These are phyloP conservation scores for Metroxylon sagu DNA, from an alignment of 176 grass and related monocot species.

Conservation along the genomic window DNA sequence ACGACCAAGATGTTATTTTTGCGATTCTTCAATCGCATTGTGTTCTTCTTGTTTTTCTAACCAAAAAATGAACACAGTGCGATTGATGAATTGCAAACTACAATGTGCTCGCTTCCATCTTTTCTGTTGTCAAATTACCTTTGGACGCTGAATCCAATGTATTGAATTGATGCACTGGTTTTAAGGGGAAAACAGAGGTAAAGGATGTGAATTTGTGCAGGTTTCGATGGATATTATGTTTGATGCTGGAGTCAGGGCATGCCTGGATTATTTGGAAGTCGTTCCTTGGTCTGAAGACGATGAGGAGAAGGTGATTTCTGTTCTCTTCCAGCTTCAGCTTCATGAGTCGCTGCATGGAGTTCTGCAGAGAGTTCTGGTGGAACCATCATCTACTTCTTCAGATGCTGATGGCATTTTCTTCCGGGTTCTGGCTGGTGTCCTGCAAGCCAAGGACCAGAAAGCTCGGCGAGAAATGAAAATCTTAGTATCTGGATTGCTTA, in stretches of 20 bases:
- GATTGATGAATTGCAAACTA: no score
- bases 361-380: constrained; percentile 6
- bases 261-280: constrained; percentile 17
- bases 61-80: no score
- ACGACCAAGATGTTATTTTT: no score
- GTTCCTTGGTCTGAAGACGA: constrained; percentile 11
- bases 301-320: constrained; percentile 11
- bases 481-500: constrained; percentile 11
- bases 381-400: constrained; percentile 6
- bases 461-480: constrained; percentile 17
- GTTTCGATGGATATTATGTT: constrained; percentile 16
- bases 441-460: constrained; percentile 17
- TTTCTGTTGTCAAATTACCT: no score
- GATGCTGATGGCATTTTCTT: not conserved
- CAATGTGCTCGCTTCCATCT: no score
- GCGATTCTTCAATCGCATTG: no score
- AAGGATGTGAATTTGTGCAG: not conserved
- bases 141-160: no score
- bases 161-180: no score
- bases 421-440: constrained; percentile 1
- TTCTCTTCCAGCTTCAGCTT: not conserved
- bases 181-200: no score
- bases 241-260: constrained; percentile 3
- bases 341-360: not conserved
- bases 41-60: no score